Evolutionary conservation across 768 basidiomycete genomes (phyloP), one percentile per base, ranked within the genome.

Genomic region (Lactarius pseudohatsudake): DNA sequence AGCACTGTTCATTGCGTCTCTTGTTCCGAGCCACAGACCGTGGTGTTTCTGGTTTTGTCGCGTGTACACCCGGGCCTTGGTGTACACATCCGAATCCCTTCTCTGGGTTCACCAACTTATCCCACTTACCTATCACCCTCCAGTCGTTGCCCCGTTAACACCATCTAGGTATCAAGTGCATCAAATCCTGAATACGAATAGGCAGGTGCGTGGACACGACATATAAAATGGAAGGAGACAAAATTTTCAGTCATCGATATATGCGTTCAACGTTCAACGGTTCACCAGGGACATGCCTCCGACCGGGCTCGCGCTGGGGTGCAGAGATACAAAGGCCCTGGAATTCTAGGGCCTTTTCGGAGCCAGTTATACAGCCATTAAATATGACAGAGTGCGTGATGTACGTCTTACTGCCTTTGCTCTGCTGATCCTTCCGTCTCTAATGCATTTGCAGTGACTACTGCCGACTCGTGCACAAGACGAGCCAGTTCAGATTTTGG

Each of bases 31-130:
- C 75, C 67, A 20, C 75, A 72, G 62, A 69, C 62, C 68, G 96
- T 64, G 96, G 96, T 36, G 77, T 96, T 65, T 96, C 96, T 43
- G 96, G 94, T 60, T 96, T 94, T 78, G 83, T 96, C 69, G 96
- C 96, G 74, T 73, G 93, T 84, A 41, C 36, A 32, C 6, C 28
- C 28, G 28, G 28, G n/a, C 32, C 34, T 36, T 36, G 8, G 9
- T 36, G 34, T 36, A 36, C 9, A 13, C 36, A 36, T 2, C 36
- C 36, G 36, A 36, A 11, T 13, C 41, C n/a, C 72, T 30, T 64
- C 59, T 28, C 67, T 62, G 40, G 68, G 55, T 16, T 16, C 15
- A 4, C 53, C 22, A 54, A 22, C 47, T 57, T 50, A 26, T 3
- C 53, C 26, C 67, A 57, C 47, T 43, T 9, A 72, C 45, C 66